These are phyloP conservation scores for Lentinula guzmanii DNA, from an alignment of 768 basidiomycete genomes.

Conservation along the genomic window DNA sequence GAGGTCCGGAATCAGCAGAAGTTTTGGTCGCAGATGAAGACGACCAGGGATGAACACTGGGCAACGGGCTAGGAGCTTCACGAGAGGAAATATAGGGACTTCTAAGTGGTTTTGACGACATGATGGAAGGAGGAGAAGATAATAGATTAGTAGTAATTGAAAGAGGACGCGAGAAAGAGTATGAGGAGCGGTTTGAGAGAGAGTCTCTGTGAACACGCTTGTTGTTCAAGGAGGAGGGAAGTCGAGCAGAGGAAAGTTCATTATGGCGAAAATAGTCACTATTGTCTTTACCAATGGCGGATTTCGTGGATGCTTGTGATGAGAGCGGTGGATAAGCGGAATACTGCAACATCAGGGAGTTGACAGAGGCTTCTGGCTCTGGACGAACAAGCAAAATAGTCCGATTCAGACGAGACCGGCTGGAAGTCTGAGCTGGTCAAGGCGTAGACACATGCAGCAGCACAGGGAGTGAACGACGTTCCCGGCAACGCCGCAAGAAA, in stretches of 20 bases:
- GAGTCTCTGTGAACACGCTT: conserved; percentile 35
- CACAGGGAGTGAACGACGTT: conserved; percentile 17
- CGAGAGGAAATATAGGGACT: conserved; percentile 34
- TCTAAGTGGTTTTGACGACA: conserved; percentile 29
- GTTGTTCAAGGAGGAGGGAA: conserved; percentile 17
- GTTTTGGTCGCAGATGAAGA: conserved; percentile 18
- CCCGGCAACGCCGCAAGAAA: conserved; percentile 19
- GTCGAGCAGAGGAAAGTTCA: conserved; percentile 23
- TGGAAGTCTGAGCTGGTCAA: conserved; percentile 42
- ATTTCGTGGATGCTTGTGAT: conserved; percentile 21
- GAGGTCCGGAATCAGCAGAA: conserved; percentile 23
- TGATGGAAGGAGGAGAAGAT: conserved; percentile 18
- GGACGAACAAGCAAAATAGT: conserved; percentile 17
- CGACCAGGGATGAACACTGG: conserved; percentile 17
- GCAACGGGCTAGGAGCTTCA: conserved; percentile 21
- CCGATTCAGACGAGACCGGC: conserved; percentile 56
- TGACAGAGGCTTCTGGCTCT: conserved; percentile 15
- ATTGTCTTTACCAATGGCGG: conserved; percentile 21
- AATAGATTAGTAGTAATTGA: conserved; percentile 22
- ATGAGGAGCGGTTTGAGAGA: conserved; percentile 6
- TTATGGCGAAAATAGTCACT: conserved; percentile 35
- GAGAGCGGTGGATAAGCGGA: conserved; percentile 31
- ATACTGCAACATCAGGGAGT: conserved; percentile 53
- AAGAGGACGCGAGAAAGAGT: conserved; percentile 13
- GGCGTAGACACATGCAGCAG: conserved; percentile 36